Percentiles rank a stretch among this genome's conserved stretches.
Conservation (phyloP, 2,329 filamentous ascomycete genomes). For the Venturiaceae sp. region DNA sequence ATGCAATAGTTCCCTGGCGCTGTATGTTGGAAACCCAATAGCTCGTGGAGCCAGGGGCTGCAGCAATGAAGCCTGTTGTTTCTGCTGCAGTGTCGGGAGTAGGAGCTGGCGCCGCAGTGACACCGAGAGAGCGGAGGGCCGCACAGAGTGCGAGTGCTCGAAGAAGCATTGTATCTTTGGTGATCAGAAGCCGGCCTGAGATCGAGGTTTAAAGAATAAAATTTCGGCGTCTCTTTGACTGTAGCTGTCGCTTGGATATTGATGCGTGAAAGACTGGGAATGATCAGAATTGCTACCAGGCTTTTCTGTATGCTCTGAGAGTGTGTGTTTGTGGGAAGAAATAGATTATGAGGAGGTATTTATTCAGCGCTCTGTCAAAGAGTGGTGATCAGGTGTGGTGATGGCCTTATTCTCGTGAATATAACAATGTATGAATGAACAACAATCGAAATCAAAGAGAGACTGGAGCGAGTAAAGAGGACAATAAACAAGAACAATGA, state of each 20-base stretch:
- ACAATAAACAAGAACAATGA: background rate
- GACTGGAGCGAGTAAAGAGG: background rate
- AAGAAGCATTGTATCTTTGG: background rate
- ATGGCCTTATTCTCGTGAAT: background rate
- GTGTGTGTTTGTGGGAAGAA: background rate
- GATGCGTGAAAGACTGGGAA: background rate
- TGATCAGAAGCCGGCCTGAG: background rate
- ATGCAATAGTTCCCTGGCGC: slow-evolving; percentile 60
- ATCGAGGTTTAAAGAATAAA: background rate
- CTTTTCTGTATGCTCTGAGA: background rate
- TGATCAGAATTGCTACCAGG: background rate
- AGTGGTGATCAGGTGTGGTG: background rate
- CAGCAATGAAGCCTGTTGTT: slow-evolving; percentile 1
- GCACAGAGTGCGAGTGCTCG: background rate
- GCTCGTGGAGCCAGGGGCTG: slow-evolving; percentile 18
- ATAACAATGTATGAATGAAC: background rate
- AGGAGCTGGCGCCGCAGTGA: slow-evolving; percentile 1
- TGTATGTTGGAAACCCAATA: slow-evolving; percentile 68
- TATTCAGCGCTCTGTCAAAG: slow-evolving; percentile 1
- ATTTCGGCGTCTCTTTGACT: too few relatives aligned
- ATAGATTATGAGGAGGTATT: background rate
- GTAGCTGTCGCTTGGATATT: background rate
- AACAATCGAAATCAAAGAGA: background rate
- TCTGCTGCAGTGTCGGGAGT: background rate
- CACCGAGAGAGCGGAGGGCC: background rate